These are phyloP conservation scores for Boletellus ananas DNA, from an alignment of 768 basidiomycete species.

Conservation along the genomic window DNA sequence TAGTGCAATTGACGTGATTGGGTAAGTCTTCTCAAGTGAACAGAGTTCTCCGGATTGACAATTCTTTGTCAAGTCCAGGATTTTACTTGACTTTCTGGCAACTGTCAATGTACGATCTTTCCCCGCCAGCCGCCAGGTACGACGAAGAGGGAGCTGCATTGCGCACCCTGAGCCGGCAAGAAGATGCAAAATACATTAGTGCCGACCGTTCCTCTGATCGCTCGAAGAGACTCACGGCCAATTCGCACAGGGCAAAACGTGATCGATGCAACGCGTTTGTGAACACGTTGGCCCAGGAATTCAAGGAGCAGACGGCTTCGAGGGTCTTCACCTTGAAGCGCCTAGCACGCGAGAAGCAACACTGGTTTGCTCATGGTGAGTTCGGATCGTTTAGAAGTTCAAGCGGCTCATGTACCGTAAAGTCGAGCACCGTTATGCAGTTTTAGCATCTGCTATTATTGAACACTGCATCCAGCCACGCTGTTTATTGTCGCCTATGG, in stretches of 20 bases:
- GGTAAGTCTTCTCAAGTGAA: slow-evolving; percentile 44
- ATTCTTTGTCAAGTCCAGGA: slow-evolving; percentile 55
- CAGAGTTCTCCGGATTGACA: slow-evolving; percentile 3
- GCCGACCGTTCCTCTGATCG: slow-evolving; percentile 76
- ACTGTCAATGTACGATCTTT: slow-evolving; percentile 83
- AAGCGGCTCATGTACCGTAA: slow-evolving; percentile 5
- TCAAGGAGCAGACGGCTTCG: slow-evolving; percentile 70
- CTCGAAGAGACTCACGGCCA: slow-evolving; percentile 51
- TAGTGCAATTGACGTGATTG: slow-evolving; percentile 60
- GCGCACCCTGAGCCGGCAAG: slow-evolving; percentile 59
- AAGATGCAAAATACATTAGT: slow-evolving; percentile 56
- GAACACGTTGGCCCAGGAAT: slow-evolving; percentile 58
- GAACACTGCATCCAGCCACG: slow-evolving; percentile 94
- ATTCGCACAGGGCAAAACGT: slow-evolving; percentile 55
- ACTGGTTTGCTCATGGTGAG: slow-evolving; percentile 76
- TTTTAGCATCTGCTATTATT: slow-evolving; percentile 61
- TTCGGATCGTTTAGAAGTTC: background rate
- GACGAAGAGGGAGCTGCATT: slow-evolving; percentile 69
- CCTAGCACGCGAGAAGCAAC: slow-evolving; percentile 68
- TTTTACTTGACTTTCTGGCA: slow-evolving; percentile 99
- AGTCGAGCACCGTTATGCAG: slow-evolving; percentile 37
- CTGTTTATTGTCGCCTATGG: slow-evolving; percentile 91
- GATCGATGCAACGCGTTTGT: slow-evolving; percentile 65
- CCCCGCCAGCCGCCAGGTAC: slow-evolving; percentile 73
- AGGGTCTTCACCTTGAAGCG: slow-evolving; percentile 76